Conservation (phyloP, 2,329 filamentous ascomycete species). For the Pseudocercospora vitis region DNA sequence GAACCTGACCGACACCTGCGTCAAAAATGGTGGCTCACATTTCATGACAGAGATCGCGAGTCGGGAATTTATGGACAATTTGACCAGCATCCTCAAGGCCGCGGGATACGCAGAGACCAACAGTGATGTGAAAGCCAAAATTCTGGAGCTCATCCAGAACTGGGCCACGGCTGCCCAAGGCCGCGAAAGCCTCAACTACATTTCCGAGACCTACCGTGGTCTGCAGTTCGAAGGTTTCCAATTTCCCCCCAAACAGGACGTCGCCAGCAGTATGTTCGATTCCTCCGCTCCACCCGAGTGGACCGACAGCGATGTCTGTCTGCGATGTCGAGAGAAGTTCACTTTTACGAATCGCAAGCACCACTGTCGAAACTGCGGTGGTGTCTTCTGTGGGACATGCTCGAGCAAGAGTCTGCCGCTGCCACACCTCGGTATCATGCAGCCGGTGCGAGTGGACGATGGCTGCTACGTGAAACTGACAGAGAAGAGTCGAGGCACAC, state of each 20-base stretch:
- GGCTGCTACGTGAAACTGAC: slow-evolving; percentile 90
- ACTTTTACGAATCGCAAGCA: slow-evolving; percentile 98
- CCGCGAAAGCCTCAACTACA: slow-evolving; percentile 77
- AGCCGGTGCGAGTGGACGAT: slow-evolving; percentile 91
- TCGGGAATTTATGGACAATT: slow-evolving; percentile 96
- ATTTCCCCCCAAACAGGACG: slow-evolving; percentile 82
- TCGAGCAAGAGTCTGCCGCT: slow-evolving; percentile 85
- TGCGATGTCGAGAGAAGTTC: slow-evolving; percentile 93
- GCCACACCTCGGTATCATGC: slow-evolving; percentile 87
- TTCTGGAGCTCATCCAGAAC: slow-evolving; percentile 87
- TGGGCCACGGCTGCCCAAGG: slow-evolving; percentile 91
- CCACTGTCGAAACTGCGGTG: slow-evolving; percentile 96
- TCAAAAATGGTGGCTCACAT: slow-evolving; percentile 95
- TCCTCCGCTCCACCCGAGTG: slow-evolving; percentile 97
- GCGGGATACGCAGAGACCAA: slow-evolving; percentile 74
- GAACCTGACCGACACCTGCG: slow-evolving; percentile 94
- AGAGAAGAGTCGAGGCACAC: slow-evolving; percentile 60
- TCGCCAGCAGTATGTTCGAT: slow-evolving; percentile 97
- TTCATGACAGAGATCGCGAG: slow-evolving; percentile 95
- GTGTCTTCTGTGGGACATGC: slow-evolving; percentile 94
- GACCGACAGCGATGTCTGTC: slow-evolving; percentile 96
- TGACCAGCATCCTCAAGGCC: slow-evolving; percentile 84
- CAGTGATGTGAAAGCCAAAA: slow-evolving; percentile 81
- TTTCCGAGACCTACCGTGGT: slow-evolving; percentile 80
- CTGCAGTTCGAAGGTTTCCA: slow-evolving; percentile 82